Conservation (phyloP, 345 rosid species). For the sweet orange (Citrus sinensis) region DNA sequence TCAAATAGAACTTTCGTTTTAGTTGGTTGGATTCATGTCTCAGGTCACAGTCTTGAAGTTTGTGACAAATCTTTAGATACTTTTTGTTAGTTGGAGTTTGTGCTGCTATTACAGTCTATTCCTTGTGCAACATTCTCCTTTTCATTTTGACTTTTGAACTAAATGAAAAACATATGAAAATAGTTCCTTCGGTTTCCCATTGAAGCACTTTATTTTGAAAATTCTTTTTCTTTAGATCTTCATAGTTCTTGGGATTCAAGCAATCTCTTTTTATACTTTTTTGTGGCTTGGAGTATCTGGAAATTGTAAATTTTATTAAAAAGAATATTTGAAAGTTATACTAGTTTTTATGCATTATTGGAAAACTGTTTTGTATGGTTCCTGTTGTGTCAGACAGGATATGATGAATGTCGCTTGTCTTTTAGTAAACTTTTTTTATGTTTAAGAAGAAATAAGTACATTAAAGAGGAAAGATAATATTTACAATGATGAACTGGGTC, state of each 20-base stretch:
- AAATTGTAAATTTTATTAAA: no score
- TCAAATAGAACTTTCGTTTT: neutral
- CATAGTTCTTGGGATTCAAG: neutral
- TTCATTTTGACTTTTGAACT: neutral
- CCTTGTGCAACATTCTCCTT: neutral
- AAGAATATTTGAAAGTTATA: neutral
- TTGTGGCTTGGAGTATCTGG: neutral
- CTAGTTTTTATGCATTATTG: neutral
- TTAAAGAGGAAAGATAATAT: neutral
- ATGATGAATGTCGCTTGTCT: neutral
- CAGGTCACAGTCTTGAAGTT: neutral
- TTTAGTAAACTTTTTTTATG: no score
- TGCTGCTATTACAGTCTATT: neutral
- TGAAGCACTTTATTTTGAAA: neutral
- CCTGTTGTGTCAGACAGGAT: neutral
- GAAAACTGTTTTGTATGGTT: neutral
- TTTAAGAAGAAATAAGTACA: neutral
- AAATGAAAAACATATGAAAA: no score
- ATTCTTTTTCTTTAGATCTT: no score
- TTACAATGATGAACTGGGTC: neutral
- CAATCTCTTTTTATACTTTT: neutral
- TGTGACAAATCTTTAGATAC: neutral
- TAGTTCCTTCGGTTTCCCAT: neutral
- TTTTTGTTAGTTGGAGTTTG: neutral
- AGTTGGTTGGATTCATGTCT: neutral